Base-by-base conservation (phyloP, 1,284 basidiomycete species). In the Apiotrichum domesticum region DNA sequence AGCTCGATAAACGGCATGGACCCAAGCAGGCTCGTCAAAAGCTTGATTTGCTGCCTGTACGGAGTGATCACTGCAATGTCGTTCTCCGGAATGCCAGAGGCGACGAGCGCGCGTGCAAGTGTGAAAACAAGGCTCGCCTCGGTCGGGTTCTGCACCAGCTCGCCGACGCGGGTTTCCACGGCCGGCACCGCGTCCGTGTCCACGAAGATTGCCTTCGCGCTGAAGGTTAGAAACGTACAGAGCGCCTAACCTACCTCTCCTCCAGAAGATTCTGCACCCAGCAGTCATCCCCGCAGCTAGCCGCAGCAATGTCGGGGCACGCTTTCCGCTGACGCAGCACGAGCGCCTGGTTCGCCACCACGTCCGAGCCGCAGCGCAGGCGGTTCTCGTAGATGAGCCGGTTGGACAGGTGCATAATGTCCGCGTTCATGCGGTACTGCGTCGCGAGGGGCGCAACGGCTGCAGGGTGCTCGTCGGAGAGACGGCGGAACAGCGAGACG, bases 381-480 rank as follows among this genome's bases (percentile, higher is more conserved):
- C 86, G 81, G 54, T 88, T 83, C 14, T 82, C 78, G 69, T 98
- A 99, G n/a, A 98, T 87, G 39, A 98, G 82, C 55, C 81, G 82
- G 72, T 98, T 99, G 4, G 91, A 93, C 10, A 99, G 78, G 7
- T 83, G 71, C 95, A 98, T 98, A 70, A 99, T 98, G 58, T 96
- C 92, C 56, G 83, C 84, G 73, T 95, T 97, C 95, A 98, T 98
- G 53, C 96, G 82, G 72, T 98, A 99, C 71, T 99, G 95, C 52
- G 87, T 81, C 0, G 84, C 82, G 35, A 98, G 81, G 63, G 93
- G 86, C 15, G 88, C 83, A 43, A 97, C 87, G 1, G 91, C 85
- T 21, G 84, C 76, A 0, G 90, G 90, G 67, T 97, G 90, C 0
- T 87, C 85, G 46, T 92, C 87, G 0, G 88, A 90, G 3, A 98